Base-by-base conservation (phyloP, 768 basidiomycete genomes). In the Polyporus arcularius region DNA sequence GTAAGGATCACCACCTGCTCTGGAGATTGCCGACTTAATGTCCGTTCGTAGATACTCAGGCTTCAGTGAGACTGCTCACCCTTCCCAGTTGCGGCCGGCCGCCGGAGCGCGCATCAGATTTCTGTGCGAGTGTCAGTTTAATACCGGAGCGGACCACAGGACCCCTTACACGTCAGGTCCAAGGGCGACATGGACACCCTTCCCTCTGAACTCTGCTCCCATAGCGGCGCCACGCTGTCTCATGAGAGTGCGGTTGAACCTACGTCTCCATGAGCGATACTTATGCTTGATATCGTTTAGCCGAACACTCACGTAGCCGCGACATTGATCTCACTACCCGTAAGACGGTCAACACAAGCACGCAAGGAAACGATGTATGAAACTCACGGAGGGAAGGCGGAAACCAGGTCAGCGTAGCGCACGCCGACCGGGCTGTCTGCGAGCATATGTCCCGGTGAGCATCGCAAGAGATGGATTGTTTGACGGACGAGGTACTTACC, bases 51-150 rank as follows among this genome's bases (percentile, higher is more conserved):
- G 83, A 70, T 11, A 94, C 76, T 74, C 85, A 95, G 0, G 94
- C 21, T 26, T 26, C 91, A 71, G 95, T 94, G 5, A 82, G 90
- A 31, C 92, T 92, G 54, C 62, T 45, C 89, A 94, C 41, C 92
- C 92, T 79, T 96, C 94, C 91, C 92, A 96, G 73, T 94, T 93
- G 30, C 94, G 80, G 14, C 94, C 94, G 4, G 89, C 91, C 53
- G 82, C 77, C 65, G 58, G 78, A 0, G 58, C 60, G n/a, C 68
- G 68, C 66, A 66, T 66, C 40, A 62, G 40, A 54, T 65, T 61
- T 57, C 63, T 64, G 38, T 3, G 18, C 0, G 16, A n/a, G 9
- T 1, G 14, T 50, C 11, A 57, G 41, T n/a, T 15, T 10, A 16
- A 15, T 15, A 10, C 14, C 14, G 28, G 15, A 16, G 15, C n/a